Percentiles rank a stretch among this genome's conserved stretches.
Evolutionary conservation across 139 green algal genomes (phyloP).

Genomic region (Picochlorum sp.): DNA sequence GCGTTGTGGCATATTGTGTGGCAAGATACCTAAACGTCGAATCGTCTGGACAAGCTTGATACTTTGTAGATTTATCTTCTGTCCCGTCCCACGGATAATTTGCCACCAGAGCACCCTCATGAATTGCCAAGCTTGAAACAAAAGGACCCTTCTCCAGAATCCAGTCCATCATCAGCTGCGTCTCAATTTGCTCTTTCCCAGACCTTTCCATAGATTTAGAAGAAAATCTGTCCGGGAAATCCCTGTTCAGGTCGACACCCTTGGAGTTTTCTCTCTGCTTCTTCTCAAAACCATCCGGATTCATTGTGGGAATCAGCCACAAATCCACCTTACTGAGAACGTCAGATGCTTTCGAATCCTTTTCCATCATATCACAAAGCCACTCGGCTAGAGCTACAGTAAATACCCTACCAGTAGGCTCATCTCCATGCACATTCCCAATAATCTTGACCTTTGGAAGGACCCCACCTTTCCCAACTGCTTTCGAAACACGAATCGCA

Average conservation of each 20-base stretch:
- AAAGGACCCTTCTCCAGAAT: conserved; percentile 37
- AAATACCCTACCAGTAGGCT: conserved; percentile 71
- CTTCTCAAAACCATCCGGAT: conserved; percentile 79
- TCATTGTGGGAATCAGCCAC: conserved; percentile 67
- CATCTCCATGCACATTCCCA: conserved; percentile 82
- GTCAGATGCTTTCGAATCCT: conserved; percentile 6
- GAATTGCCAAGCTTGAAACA: conserved; percentile 5
- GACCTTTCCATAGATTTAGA: conserved; percentile 11
- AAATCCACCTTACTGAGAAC: conserved; percentile 58
- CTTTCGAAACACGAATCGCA: too few relatives aligned
- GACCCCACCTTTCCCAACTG: background rate
- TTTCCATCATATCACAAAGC: conserved; percentile 52
- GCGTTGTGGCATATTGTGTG: conserved; percentile 50
- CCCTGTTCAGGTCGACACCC: conserved; percentile 75
- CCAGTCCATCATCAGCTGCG: conserved; percentile 63
- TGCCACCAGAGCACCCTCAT: conserved; percentile 68
- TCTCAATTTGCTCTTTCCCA: conserved; percentile 60
- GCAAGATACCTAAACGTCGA: conserved; percentile 63
- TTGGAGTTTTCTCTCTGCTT: conserved; percentile 37
- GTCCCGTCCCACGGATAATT: conserved; percentile 82
- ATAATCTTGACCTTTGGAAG: conserved; percentile 63
- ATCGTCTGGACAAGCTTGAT: conserved; percentile 66
- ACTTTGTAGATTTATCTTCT: conserved; percentile 40
- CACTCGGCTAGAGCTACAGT: conserved; percentile 66
- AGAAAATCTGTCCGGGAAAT: conserved; percentile 77